A percentile compares a stretch with the other conserved stretches of the same genome.
These are phyloP conservation scores for Turnera subulata DNA, from an alignment of 345 rosid species.

Conservation along the genomic window DNA sequence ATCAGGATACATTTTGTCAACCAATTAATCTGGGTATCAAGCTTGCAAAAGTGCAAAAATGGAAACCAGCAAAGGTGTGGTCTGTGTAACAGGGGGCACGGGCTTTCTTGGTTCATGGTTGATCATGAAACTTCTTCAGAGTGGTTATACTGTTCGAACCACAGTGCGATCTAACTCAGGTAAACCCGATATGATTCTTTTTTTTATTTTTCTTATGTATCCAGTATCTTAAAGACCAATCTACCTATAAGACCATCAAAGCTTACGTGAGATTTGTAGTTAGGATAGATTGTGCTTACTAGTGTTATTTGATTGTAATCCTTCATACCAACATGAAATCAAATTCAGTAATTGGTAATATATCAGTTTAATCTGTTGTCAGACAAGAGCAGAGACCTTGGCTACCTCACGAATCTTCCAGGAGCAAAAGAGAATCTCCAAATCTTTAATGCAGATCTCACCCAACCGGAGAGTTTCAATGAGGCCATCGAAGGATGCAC, in stretches of 20 bases:
- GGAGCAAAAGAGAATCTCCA: slow-evolving; percentile 14
- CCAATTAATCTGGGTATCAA: no score
- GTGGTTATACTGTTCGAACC: slow-evolving; percentile 13
- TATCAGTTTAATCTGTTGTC: background rate
- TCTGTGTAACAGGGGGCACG: slow-evolving; percentile 15
- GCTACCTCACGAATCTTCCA: slow-evolving; percentile 20
- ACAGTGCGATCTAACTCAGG: slow-evolving; percentile 6
- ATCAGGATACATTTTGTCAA: no score
- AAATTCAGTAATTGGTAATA: no score
- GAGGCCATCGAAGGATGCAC: slow-evolving; percentile 54
- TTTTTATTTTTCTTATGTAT: background rate
- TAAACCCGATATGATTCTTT: background rate
- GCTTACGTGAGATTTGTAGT: no score
- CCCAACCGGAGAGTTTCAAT: slow-evolving; percentile 42
- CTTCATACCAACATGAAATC: no score
- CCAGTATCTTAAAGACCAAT: background rate
- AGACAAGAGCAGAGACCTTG: slow-evolving; percentile 19
- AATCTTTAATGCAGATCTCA: slow-evolving; percentile 45
- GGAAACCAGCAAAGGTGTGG: slow-evolving; percentile 8
- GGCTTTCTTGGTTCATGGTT: slow-evolving; percentile 12
- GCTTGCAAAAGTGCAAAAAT: background rate
- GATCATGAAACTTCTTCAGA: slow-evolving; percentile 10
- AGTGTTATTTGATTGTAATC: no score
- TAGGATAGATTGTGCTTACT: no score
- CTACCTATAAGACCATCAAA: no score